Conservation (phyloP, 495 filamentous ascomycete genomes). For the Penicillium tannophilum region DNA sequence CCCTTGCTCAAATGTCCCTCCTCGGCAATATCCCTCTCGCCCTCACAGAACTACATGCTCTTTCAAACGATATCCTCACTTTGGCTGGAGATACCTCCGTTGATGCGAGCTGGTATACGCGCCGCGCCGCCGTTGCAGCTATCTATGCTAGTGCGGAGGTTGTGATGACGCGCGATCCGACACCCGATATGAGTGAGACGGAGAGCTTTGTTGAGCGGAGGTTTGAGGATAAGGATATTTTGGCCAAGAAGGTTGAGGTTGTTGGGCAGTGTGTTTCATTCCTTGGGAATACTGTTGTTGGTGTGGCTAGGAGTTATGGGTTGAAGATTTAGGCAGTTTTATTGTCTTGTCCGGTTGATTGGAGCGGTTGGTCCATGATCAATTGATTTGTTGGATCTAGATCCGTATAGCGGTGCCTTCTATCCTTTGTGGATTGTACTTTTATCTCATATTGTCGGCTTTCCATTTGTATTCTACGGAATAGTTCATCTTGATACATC, state of each 20-base stretch:
- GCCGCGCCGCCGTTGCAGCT: conserved; percentile 71
- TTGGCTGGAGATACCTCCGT: conserved; percentile 80
- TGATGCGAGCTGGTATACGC: conserved; percentile 89
- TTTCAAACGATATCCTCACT: conserved; percentile 85
- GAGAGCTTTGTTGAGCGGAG: conserved; percentile 76
- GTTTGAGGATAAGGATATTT: conserved; percentile 64
- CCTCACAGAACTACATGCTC: conserved; percentile 72
- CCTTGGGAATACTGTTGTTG: conserved; percentile 58
- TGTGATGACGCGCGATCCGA: conserved; percentile 88
- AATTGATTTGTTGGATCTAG: background rate
- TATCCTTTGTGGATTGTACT: background rate
- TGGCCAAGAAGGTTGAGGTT: conserved; percentile 60
- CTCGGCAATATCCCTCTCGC: conserved; percentile 74
- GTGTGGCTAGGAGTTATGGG: conserved; percentile 48
- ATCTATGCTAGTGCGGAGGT: conserved; percentile 87
- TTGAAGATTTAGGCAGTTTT: conserved; percentile 41
- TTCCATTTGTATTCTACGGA: conserved; percentile 2
- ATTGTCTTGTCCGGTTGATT: background rate
- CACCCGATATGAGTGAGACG: conserved; percentile 67
- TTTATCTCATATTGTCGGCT: background rate
- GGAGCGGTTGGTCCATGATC: background rate
- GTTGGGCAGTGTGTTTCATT: conserved; percentile 77
- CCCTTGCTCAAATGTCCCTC: conserved; percentile 85
- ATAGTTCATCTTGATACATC: background rate
- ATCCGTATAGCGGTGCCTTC: background rate